Evolutionary conservation across 2,329 filamentous ascomycete genomes (phyloP).

Genomic region (Fusarium sacchari): DNA sequence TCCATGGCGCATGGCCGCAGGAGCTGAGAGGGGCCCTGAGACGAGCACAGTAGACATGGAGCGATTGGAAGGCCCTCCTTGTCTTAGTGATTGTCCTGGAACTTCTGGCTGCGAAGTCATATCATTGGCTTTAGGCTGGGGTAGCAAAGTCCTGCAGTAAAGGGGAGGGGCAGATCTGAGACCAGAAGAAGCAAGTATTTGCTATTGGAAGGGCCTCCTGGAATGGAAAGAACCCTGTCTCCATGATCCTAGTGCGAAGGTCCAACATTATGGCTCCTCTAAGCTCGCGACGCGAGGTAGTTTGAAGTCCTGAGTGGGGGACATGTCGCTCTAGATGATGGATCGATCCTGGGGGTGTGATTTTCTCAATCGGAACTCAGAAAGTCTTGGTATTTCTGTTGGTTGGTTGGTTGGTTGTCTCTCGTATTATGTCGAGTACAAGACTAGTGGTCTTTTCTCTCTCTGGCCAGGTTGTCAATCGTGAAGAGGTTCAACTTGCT

Average conservation of each 20-base stretch:
- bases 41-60: neutral
- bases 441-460: neutral
- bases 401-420: neutral
- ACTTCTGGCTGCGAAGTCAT: neutral
- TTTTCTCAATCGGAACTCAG: constrained; percentile 9
- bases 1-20: constrained; percentile 11
- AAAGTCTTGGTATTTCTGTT: constrained; percentile 14
- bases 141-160: neutral
- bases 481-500: neutral
- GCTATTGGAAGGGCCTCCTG: neutral
- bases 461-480: neutral
- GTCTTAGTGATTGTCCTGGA: neutral
- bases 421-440: neutral
- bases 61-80: neutral
- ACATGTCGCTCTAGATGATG: neutral
- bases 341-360: constrained; percentile 11
- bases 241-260: neutral
- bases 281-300: neutral
- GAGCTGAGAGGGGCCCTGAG: constrained; percentile 13
- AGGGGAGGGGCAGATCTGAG: constrained; percentile 8
- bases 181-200: constrained; percentile 17
- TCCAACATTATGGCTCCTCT: neutral
- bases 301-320: neutral
- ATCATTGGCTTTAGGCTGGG: constrained; percentile 2
- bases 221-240: constrained; percentile 15